phyloP scores from a whole-genome alignment of 306 rosid genomes.

The Pueraria montana region DNA sequence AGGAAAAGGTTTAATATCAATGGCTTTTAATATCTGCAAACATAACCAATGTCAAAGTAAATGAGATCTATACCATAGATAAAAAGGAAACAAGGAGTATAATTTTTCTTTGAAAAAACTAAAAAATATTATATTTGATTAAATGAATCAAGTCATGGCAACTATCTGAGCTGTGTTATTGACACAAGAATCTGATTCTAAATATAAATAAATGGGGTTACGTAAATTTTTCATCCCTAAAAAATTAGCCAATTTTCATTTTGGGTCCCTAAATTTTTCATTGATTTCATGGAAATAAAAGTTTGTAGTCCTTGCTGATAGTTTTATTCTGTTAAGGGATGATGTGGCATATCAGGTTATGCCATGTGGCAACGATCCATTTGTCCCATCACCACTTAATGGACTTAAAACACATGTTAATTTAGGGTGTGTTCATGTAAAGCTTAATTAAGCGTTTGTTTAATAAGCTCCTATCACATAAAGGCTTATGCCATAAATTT shows the following conservation, averaged over 20 bases:
- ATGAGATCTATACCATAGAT: conserved; percentile 23
- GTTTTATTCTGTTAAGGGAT: neutral
- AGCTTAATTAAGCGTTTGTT: neutral
- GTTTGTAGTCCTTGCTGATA: neutral
- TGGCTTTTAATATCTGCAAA: conserved; percentile 77
- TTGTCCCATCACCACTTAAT: neutral
- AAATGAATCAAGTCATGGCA: conserved; percentile 24
- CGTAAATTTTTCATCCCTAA: neutral
- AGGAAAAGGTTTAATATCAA: conserved; percentile 86
- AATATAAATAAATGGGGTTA: neutral
- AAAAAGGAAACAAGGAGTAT: conserved; percentile 22
- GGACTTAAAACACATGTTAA: neutral
- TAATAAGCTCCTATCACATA: neutral
- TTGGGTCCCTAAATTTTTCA: neutral
- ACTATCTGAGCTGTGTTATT: conserved; percentile 18
- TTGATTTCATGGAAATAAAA: neutral
- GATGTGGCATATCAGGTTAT: neutral
- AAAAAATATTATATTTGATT: neutral
- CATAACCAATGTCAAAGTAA: conserved; percentile 34
- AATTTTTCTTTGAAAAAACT: neutral
- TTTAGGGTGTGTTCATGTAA: neutral
- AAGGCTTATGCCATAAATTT: neutral
- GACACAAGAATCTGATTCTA: conserved; percentile 3
- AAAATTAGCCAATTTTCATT: neutral
- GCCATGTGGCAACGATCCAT: conserved; percentile 5